Percentiles rank a stretch among this genome's conserved stretches.
phyloP scores from a whole-genome alignment of 2,329 filamentous ascomycete species.

The Cadophora sp. region DNA sequence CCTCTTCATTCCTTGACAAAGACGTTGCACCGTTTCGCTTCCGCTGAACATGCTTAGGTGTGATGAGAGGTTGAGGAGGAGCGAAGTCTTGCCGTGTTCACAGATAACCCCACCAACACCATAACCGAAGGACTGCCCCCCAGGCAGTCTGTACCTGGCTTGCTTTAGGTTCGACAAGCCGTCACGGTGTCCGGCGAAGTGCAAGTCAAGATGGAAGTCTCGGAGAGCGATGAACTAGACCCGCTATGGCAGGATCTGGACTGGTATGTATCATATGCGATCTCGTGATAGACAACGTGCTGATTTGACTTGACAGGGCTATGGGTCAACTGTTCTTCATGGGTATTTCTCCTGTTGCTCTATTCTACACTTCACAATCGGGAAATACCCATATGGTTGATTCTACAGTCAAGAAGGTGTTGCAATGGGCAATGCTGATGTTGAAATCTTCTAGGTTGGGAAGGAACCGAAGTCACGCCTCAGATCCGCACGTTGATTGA shows the following conservation, averaged over 20 bases:
- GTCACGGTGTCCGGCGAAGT: constrained; percentile 25
- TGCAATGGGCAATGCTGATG: constrained; percentile 16
- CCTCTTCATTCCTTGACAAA: constrained; percentile 11
- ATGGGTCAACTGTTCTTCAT: constrained; percentile 82
- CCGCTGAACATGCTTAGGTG: constrained; percentile 27
- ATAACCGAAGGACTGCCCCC: constrained; percentile 10
- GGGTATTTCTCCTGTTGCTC: constrained; percentile 42
- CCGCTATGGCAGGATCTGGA: constrained; percentile 43
- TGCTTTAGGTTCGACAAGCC: constrained; percentile 13
- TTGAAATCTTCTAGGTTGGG: constrained; percentile 63
- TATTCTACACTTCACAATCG: background rate
- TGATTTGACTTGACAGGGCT: constrained; percentile 53
- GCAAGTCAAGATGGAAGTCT: constrained; percentile 56
- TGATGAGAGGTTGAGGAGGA: constrained; percentile 19
- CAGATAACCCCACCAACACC: constrained; percentile 12
- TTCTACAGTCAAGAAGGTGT: background rate
- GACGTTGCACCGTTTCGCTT: constrained; percentile 29
- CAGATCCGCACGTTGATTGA: constrained; percentile 83
- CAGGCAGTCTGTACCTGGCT: constrained; percentile 29
- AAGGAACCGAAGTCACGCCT: constrained; percentile 82
- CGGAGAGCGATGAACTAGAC: constrained; percentile 48
- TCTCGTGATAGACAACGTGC: constrained; percentile 20
- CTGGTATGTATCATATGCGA: constrained; percentile 35
- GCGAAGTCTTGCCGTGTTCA: constrained; percentile 36
- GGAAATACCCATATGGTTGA: background rate